These are phyloP conservation scores for Diaporthe amygdali DNA, from an alignment of 2,329 filamentous ascomycete genomes.

Conservation along the genomic window DNA sequence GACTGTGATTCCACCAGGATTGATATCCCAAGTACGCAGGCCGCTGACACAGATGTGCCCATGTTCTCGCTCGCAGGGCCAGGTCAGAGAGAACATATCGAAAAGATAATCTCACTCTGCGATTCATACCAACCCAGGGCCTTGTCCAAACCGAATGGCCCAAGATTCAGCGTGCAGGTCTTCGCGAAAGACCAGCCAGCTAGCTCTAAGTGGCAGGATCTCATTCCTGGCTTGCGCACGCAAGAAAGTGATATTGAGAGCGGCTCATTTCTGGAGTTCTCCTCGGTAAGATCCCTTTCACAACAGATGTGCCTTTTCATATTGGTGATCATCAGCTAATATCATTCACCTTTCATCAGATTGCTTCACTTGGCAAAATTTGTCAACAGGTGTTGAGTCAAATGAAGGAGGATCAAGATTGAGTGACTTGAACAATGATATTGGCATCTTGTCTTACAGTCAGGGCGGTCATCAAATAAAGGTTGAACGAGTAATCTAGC, in stretches of 20 bases:
- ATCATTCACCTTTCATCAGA: neutral
- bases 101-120: neutral
- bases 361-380: neutral
- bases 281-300: neutral
- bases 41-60: neutral
- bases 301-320: neutral
- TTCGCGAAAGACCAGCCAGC: neutral
- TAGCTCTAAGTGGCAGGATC: neutral
- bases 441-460: neutral
- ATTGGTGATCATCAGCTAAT: neutral
- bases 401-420: neutral
- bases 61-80: neutral
- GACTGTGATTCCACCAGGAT: neutral
- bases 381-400: neutral
- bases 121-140: neutral
- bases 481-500: no score
- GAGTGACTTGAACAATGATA: neutral
- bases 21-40: neutral
- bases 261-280: neutral
- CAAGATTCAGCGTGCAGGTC: neutral
- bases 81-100: neutral
- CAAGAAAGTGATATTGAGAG: neutral
- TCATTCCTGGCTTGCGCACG: neutral
- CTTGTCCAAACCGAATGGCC: neutral
- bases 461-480: neutral